These are phyloP conservation scores for Singerocomus inundabilis DNA, from an alignment of 1,284 basidiomycete genomes.

Conservation along the genomic window DNA sequence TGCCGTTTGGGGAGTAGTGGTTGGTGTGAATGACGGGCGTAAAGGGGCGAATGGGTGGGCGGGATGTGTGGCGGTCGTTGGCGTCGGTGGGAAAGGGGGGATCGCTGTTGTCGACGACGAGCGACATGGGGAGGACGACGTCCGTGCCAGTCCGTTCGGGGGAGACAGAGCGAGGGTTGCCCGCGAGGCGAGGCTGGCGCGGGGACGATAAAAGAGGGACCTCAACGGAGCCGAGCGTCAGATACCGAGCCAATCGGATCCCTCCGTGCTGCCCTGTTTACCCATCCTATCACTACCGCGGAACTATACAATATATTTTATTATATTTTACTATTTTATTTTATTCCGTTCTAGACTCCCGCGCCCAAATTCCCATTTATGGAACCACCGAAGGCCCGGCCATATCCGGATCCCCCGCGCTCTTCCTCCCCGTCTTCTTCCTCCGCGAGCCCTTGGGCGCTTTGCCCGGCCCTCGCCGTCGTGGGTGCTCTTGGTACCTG, in stretches of 20 bases:
- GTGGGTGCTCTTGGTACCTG: conserved; percentile 50
- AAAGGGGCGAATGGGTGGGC: conserved; percentile 24
- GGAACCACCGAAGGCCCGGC: conserved; percentile 25
- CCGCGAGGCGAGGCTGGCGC: conserved; percentile 40
- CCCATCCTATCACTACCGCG: conserved; percentile 24
- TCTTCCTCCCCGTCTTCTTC: conserved; percentile 28
- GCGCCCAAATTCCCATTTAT: conserved; percentile 26
- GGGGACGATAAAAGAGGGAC: conserved; percentile 40
- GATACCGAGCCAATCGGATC: conserved; percentile 39
- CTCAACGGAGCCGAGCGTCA: conserved; percentile 39
- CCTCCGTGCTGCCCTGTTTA: conserved; percentile 11
- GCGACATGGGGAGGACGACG: conserved; percentile 27
- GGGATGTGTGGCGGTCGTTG: conserved; percentile 14
- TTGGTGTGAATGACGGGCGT: conserved; percentile 19
- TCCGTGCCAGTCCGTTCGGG: conserved; percentile 22
- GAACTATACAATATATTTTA: conserved; percentile 33
- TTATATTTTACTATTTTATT: conserved; percentile 27
- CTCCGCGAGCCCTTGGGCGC: conserved; percentile 48
- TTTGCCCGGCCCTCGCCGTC: conserved; percentile 70
- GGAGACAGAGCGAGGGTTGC: conserved; percentile 37
- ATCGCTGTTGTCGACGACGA: conserved; percentile 35
- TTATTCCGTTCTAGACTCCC: conserved; percentile 19
- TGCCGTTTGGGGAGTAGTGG: conserved; percentile 24
- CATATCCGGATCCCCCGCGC: conserved; percentile 26
- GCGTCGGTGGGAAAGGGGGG: conserved; percentile 13